Conservation (phyloP, 306 rosid species). For the Abrus precatorius region DNA sequence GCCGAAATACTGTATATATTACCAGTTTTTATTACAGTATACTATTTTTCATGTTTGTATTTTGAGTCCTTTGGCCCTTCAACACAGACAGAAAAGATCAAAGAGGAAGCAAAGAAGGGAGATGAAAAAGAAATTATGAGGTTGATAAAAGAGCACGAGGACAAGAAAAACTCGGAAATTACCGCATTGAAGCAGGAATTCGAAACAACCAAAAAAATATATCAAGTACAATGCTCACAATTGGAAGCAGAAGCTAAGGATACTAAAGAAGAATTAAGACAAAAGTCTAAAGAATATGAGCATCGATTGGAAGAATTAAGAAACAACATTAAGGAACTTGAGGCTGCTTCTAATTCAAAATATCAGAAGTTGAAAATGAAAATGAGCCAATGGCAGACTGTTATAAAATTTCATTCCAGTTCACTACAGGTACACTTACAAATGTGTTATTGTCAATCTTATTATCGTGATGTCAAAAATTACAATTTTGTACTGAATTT, state of each 20-base stretch:
- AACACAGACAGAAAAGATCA: slow-evolving; percentile 61
- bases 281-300: slow-evolving; percentile 66
- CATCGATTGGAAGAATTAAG: slow-evolving; percentile 57
- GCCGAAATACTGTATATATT: too few relatives aligned
- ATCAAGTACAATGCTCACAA: slow-evolving; percentile 58
- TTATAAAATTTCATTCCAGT: slow-evolving; percentile 43
- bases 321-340: slow-evolving; percentile 44
- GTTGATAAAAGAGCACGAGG: slow-evolving; percentile 67
- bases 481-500: slow-evolving; percentile 48
- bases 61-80: not conserved
- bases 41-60: too few relatives aligned
- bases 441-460: slow-evolving; percentile 46
- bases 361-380: slow-evolving; percentile 52
- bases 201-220: slow-evolving; percentile 56
- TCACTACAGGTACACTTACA: slow-evolving; percentile 54
- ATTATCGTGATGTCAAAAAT: slow-evolving; percentile 41
- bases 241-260: slow-evolving; percentile 59
- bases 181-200: slow-evolving; percentile 62
- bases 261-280: slow-evolving; percentile 57
- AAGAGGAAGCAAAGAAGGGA: slow-evolving; percentile 44
- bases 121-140: slow-evolving; percentile 38
- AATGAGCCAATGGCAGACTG: slow-evolving; percentile 40
- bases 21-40: too few relatives aligned
- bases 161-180: slow-evolving; percentile 53
- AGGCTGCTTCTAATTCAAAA: slow-evolving; percentile 48